Evolutionary conservation across 495 filamentous ascomycete genomes (phyloP).

Genomic region (Aspergillus coremiiformis): DNA sequence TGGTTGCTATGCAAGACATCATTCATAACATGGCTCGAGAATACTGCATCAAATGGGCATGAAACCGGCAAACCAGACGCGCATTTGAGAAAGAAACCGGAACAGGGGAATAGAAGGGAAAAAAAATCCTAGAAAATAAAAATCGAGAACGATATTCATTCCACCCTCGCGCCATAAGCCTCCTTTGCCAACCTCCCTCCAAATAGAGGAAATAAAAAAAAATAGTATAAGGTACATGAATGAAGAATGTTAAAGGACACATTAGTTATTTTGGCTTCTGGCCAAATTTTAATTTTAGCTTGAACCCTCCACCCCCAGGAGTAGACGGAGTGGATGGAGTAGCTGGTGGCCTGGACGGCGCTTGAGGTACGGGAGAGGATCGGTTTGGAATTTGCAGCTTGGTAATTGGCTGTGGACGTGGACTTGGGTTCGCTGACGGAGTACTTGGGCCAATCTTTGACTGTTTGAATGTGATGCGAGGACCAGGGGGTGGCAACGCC

Average conservation of each 20-base stretch:
- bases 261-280: conserved; percentile 26
- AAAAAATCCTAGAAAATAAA: conserved; percentile 8
- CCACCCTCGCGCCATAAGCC: conserved; percentile 12
- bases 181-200: conserved; percentile 7
- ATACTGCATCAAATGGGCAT: conserved; percentile 4
- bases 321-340: conserved; percentile 29
- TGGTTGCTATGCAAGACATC: conserved; percentile 13
- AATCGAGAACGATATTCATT: conserved; percentile 6
- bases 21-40: conserved; percentile 3
- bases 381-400: conserved; percentile 35
- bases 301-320: conserved; percentile 28
- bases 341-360: conserved; percentile 14
- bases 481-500: conserved; percentile 31
- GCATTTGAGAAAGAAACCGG: conserved; percentile 1
- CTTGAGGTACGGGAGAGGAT: conserved; percentile 17
- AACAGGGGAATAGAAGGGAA: conserved; percentile 9
- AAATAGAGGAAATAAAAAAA: conserved; percentile 7
- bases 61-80: conserved; percentile 3
- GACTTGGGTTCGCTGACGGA: conserved; percentile 13
- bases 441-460: conserved; percentile 26
- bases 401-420: conserved; percentile 17
- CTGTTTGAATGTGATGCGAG: conserved; percentile 42
- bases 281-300: conserved; percentile 40
- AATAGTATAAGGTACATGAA: conserved; percentile 15
- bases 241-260: conserved; percentile 2